Base-by-base conservation (phyloP, 2,329 filamentous ascomycete genomes). In the Pestalotiopsis sp. region DNA sequence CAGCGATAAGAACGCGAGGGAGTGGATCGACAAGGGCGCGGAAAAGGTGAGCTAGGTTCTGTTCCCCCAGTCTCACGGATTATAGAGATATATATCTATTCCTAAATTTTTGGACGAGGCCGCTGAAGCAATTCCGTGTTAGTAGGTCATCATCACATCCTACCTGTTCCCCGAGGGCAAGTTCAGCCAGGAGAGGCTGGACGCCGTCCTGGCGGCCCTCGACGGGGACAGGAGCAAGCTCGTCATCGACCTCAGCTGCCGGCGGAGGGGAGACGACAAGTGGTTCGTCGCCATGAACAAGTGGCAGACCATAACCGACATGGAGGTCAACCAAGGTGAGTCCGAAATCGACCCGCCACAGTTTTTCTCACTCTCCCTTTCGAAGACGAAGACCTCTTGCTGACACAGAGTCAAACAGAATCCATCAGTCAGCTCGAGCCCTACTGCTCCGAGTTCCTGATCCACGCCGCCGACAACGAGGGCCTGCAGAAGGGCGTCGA, bases 261-360 rank as follows among this genome's bases (percentile, higher is more conserved):
- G 96, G 65, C 87, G 91, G 69, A 91, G 90, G 70, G 92, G 87
- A 49, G 83, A 85, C 3, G 85, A 91, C 68, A 91, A 84, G 52
- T 99, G 96, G 96, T 94, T 93, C 76, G 96, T 99, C n/a, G 95
- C 96, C 67, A 99, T 97, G 92, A 93, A 99, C 81, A 97, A 97
- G 80, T 99, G 96, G 96, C 96, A 98, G 85, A 97, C 94, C 1
- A 91, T 98, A 68, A 98, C 96, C 1, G 93, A 98, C 76, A 97
- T 97, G 90, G 94, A 98, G 78, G 90, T 99, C 72, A 95, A 91
- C 72, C 85, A 93, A 86, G 93, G 95, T 95, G 82, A 71, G 66
- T 59, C 20, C 59, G 25, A 27, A 4, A 20, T 49, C 31, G n/a
- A 12, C 49, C 66, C 38, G 41, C n/a, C 27, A 36, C 6, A 9